Percentiles rank a stretch among this genome's conserved stretches.
Conservation (phyloP, 345 rosid species). For the Gossypium stocksii region DNA sequence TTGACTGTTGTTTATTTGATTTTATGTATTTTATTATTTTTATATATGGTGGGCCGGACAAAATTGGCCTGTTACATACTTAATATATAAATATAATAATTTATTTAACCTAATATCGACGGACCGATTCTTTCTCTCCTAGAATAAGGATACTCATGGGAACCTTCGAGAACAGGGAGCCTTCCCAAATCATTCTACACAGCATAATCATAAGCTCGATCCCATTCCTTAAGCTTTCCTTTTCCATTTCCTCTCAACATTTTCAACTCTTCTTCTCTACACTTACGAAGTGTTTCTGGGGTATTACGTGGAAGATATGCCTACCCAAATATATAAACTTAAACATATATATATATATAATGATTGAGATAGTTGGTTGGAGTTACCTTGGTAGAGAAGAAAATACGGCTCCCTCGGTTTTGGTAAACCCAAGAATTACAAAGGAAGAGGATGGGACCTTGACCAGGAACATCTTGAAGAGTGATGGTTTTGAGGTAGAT, state of each 20-base stretch:
- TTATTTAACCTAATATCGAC: not conserved
- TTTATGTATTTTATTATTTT: too few species aligned
- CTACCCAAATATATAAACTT: not conserved
- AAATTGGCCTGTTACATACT: too few species aligned
- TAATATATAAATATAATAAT: too few species aligned
- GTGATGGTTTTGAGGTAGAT: too few species aligned
- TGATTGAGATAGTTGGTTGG: too few species aligned
- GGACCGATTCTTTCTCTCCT: not conserved
- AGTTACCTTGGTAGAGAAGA: not conserved
- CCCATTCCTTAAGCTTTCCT: not conserved
- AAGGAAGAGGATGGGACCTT: not conserved
- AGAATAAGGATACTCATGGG: not conserved
- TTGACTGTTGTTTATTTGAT: too few species aligned
- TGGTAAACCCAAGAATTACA: not conserved
- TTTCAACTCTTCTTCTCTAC: not conserved
- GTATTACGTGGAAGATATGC: not conserved
- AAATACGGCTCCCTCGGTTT: not conserved
- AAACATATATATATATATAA: too few species aligned
- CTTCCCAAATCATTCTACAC: not conserved
- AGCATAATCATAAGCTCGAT: not conserved
- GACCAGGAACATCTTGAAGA: not conserved
- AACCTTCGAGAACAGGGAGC: not conserved
- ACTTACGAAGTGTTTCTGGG: not conserved
- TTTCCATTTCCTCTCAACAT: not conserved
- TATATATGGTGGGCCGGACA: too few species aligned